Base-by-base conservation (phyloP, 345 rosid species). In the Ceriops decandra region DNA sequence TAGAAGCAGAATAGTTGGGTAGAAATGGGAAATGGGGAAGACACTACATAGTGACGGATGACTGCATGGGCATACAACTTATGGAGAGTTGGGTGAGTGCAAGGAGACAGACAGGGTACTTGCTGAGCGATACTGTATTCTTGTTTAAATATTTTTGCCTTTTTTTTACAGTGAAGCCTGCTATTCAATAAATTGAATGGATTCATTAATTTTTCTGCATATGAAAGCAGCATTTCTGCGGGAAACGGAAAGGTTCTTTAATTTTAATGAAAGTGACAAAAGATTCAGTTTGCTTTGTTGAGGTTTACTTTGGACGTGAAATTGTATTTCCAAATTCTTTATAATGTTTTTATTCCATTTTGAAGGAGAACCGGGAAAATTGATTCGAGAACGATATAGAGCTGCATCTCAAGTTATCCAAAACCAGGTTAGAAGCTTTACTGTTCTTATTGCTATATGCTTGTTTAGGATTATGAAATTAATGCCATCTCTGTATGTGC, bases 371-470 rank as follows among this genome's bases (percentile, higher is more conserved):
- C 98, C 98, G 0, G 97, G 98, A 62, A 89, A 62, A 76, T 77
- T 93, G 84, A 90, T 93, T 58, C 89, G 97, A 33, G 98, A 89
- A 69, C 98, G 98, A 47, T 93, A 90, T 61, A 77, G 98, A 82
- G 81, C 97, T 76, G 98, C 98, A 82, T 93, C 98, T 79, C 96
- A 89, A 90, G 95, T 93, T 84, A 89, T 90, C 80, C 91, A 86
- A 80, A 93, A 93, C 79, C 91, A 90, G 90, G 98, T 93, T 76
- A 90, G 88, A 74, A 81, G 86, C 87, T 75, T 77, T 81, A 72
- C 76, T 72, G 82, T 59, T 83, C 77, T 74, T 68, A 65, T 56
- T 81, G 63, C 47, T 82, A 78, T 82, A 78, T 69, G 69, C 78
- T 78, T 76, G 84, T 81, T 76, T 74, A 61, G 79, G 79, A 71